These are phyloP conservation scores for Benincasa hispida DNA, from an alignment of 306 rosid species.

Conservation along the genomic window DNA sequence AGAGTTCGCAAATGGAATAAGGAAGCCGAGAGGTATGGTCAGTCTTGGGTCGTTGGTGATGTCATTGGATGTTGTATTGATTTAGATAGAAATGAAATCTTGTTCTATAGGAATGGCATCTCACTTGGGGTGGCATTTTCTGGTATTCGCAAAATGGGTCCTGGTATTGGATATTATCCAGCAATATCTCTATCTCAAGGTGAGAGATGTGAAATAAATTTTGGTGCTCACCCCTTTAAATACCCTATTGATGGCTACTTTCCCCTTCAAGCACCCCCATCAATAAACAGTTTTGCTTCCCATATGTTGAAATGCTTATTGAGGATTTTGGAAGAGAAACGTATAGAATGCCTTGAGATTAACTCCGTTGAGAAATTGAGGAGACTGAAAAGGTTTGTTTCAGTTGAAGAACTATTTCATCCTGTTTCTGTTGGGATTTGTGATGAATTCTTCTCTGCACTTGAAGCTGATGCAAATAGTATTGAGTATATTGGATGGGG, in stretches of 20 bases:
- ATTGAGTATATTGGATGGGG: constrained; percentile 75
- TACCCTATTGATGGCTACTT: constrained; percentile 70
- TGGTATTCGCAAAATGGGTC: constrained; percentile 76
- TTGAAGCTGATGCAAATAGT: constrained; percentile 42
- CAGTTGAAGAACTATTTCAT: constrained; percentile 53
- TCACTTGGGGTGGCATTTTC: constrained; percentile 83
- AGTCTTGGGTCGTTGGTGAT: constrained; percentile 93
- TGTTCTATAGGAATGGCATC: constrained; percentile 75
- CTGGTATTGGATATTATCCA: constrained; percentile 76
- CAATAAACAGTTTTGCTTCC: constrained; percentile 26
- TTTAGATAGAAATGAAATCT: constrained; percentile 66
- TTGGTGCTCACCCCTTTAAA: constrained; percentile 79
- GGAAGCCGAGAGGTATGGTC: constrained; percentile 71
- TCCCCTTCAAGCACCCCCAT: constrained; percentile 75
- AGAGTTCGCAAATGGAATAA: constrained; percentile 91
- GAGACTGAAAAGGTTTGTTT: constrained; percentile 64
- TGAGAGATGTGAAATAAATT: constrained; percentile 82
- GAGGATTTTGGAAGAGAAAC: constrained; percentile 68
- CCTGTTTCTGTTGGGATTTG: constrained; percentile 68
- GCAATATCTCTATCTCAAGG: constrained; percentile 93
- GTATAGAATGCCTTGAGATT: constrained; percentile 40
- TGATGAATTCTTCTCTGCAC: constrained; percentile 54
- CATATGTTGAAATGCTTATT: constrained; percentile 65
- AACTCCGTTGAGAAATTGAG: constrained; percentile 67
- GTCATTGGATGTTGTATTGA: constrained; percentile 96